Percentiles rank a stretch among this genome's conserved stretches.
These are phyloP conservation scores for Fusarium begoniae DNA, from an alignment of 2,329 filamentous ascomycete species.

Conservation along the genomic window DNA sequence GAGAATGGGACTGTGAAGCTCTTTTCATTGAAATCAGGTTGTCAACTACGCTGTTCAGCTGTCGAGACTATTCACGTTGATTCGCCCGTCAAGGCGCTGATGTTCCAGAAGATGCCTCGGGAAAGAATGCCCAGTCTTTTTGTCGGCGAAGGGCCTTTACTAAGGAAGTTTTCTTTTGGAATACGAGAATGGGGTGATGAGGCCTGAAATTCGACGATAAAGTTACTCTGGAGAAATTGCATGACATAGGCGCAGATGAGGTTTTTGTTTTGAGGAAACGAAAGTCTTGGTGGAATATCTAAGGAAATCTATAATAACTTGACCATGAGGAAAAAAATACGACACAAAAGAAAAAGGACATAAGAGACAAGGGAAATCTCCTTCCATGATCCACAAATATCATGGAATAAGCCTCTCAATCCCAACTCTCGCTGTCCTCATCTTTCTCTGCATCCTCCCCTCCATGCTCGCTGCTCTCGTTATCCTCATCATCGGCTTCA, in stretches of 20 bases:
- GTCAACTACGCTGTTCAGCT: conserved; percentile 44
- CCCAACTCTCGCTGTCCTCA: background rate
- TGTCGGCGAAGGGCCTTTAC: conserved; percentile 48
- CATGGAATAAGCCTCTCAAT: background rate
- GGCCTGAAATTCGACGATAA: conserved; percentile 33
- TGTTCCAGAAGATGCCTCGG: conserved; percentile 56
- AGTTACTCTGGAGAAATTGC: background rate
- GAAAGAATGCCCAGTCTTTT: conserved; percentile 60
- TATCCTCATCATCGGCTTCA: background rate
- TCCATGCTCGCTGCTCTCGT: background rate
- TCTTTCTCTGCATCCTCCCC: background rate
- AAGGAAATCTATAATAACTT: background rate
- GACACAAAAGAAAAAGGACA: background rate
- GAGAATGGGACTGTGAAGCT: conserved; percentile 58
- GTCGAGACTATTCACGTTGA: conserved; percentile 38
- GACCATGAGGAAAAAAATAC: background rate
- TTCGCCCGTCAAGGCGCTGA: conserved; percentile 53
- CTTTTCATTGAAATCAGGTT: conserved; percentile 60
- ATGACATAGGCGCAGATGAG: background rate
- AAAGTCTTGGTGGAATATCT: background rate
- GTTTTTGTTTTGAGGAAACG: background rate
- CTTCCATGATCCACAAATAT: background rate
- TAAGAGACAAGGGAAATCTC: background rate
- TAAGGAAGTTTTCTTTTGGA: conserved; percentile 59
- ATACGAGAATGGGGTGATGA: conserved; percentile 47